Evolutionary conservation across 2,329 filamentous ascomycete genomes (phyloP).

Genomic region (Calonectria crousiana): DNA sequence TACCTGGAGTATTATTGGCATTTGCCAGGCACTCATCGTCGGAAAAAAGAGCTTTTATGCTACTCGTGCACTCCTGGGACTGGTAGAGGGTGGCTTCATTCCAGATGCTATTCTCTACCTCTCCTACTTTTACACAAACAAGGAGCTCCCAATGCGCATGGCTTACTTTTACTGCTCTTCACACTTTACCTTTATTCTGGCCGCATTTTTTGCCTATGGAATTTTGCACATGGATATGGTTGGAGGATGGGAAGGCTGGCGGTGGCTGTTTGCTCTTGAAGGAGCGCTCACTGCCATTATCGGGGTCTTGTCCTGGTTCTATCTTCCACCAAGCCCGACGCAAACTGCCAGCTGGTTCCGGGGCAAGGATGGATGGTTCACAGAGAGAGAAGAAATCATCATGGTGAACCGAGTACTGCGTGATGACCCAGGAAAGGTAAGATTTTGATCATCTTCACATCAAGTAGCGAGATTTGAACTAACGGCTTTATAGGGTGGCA

Average conservation of each 20-base stretch:
- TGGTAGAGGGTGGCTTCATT: slow-evolving; percentile 30
- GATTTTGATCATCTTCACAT: rapidly evolving
- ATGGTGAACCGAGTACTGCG: slow-evolving; percentile 68
- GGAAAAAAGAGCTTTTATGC: slow-evolving; percentile 47
- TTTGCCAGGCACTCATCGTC: slow-evolving; percentile 48
- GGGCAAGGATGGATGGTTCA: slow-evolving; percentile 67
- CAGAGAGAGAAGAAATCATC: slow-evolving; percentile 62
- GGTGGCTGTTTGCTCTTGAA: slow-evolving; percentile 65
- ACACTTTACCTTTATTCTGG: slow-evolving; percentile 16
- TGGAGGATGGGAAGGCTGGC: slow-evolving; percentile 66
- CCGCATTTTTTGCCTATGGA: slow-evolving; percentile 52
- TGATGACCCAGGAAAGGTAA: slow-evolving; percentile 64
- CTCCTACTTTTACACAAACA: slow-evolving; percentile 73
- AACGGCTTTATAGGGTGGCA: slow-evolving; percentile 57
- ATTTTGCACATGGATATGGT: slow-evolving; percentile 66
- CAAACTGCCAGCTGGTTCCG: slow-evolving; percentile 67
- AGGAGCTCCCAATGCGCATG: slow-evolving; percentile 68
- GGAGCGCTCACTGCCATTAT: slow-evolving; percentile 46
- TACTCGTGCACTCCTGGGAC: slow-evolving; percentile 57
- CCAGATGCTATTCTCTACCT: slow-evolving; percentile 66
- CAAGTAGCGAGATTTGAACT: background rate
- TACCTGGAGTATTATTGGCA: slow-evolving; percentile 52
- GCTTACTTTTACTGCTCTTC: slow-evolving; percentile 73
- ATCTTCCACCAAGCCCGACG: slow-evolving; percentile 38
- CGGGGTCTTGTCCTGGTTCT: slow-evolving; percentile 34